phyloP scores from a whole-genome alignment of 2,329 filamentous ascomycete species.

The Penicillium glabrum region DNA sequence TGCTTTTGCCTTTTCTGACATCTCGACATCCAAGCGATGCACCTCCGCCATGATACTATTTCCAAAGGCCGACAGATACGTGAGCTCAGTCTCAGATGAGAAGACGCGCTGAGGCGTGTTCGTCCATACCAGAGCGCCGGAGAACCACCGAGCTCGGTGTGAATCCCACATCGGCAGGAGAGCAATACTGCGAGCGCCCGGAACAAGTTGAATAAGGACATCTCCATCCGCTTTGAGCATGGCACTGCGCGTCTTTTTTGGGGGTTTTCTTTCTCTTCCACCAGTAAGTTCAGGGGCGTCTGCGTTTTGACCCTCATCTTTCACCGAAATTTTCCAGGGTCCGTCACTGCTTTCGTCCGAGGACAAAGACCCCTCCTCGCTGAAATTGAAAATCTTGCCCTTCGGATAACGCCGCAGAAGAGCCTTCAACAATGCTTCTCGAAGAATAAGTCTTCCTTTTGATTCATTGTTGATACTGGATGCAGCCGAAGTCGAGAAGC shows the following conservation, averaged over 20 bases:
- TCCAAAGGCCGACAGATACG: constrained; percentile 21
- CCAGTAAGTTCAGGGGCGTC: neutral
- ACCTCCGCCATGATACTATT: constrained; percentile 35
- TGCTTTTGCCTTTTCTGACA: constrained; percentile 31
- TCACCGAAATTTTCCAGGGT: neutral
- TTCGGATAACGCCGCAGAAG: constrained; percentile 26
- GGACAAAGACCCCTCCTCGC: constrained; percentile 23
- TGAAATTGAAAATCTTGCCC: constrained; percentile 28
- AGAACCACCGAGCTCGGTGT: constrained; percentile 23
- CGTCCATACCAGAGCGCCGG: constrained; percentile 29
- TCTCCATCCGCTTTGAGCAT: constrained; percentile 11
- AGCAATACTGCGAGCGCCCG: constrained; percentile 24
- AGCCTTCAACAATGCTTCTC: constrained; percentile 18
- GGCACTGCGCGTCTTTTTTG: too few relatives aligned
- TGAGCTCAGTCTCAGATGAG: constrained; percentile 27
- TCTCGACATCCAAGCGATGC: constrained; percentile 25
- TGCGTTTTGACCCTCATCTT: constrained; percentile 3
- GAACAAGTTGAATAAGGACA: constrained; percentile 19
- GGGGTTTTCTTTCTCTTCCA: too few relatives aligned
- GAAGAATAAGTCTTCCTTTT: constrained; percentile 12
- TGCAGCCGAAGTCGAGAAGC: constrained; percentile 15
- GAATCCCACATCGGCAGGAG: constrained; percentile 34
- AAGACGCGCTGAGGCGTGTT: constrained; percentile 24
- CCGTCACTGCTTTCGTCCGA: neutral
- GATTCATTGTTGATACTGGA: constrained; percentile 18